A percentile compares a stretch with the other conserved stretches of the same genome.
Evolutionary conservation across 208 protist genomes (phyloP).

Genomic region (Crithidia bombi): DNA sequence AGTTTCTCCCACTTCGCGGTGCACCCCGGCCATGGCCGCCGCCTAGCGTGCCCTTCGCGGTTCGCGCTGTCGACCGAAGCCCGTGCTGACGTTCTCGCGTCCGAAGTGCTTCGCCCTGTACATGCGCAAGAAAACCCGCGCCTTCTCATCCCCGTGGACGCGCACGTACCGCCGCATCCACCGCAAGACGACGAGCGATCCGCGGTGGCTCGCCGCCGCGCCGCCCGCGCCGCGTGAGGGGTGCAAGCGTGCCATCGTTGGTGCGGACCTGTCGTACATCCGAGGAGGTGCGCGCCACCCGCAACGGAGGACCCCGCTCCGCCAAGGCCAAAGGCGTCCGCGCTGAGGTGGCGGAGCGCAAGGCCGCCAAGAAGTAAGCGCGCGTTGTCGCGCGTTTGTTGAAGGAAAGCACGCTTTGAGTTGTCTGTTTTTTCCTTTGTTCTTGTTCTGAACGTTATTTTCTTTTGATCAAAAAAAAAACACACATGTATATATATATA

Average conservation of each 20-base stretch:
- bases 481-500: too few species aligned
- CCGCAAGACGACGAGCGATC: conserved; percentile 91
- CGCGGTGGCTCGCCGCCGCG: conserved; percentile 82
- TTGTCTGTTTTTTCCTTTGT: conserved; percentile 11
- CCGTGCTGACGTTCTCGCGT: conserved; percentile 92
- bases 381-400: conserved; percentile 16
- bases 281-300: conserved; percentile 81
- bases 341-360: conserved; percentile 90
- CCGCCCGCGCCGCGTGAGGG: conserved; percentile 74
- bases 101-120: conserved; percentile 92
- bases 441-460: conserved; percentile 4
- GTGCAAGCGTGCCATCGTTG: conserved; percentile 83
- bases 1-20: conserved; percentile 94
- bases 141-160: conserved; percentile 92
- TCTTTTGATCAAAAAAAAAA: neutral
- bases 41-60: conserved; percentile 93
- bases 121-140: conserved; percentile 95
- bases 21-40: conserved; percentile 93
- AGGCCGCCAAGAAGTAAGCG: conserved; percentile 93
- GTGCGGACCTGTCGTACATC: conserved; percentile 90
- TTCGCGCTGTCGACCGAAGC: conserved; percentile 95
- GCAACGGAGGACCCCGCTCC: conserved; percentile 87
- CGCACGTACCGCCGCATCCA: conserved; percentile 93
- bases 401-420: conserved; percentile 17
- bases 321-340: conserved; percentile 90